Base-by-base conservation (phyloP, 2,329 filamentous ascomycete species). In the Penicillium sclerotiorum region DNA sequence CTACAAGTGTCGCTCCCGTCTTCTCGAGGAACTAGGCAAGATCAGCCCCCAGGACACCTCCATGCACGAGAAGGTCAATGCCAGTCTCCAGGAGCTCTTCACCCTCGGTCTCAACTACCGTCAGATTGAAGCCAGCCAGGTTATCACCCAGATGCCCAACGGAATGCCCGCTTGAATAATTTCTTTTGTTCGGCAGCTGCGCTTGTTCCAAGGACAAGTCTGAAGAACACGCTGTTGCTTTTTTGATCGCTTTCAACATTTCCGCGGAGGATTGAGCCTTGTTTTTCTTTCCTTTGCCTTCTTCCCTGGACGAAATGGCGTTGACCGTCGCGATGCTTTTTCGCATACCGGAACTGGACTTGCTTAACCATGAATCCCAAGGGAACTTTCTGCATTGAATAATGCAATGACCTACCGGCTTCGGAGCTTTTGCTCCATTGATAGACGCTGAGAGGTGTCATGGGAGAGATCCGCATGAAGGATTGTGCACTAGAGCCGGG, bases 51-150 rank as follows among this genome's bases (percentile, higher is more conserved):
- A 71, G 63, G 70, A 75, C 50, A 66, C 66, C 9, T 61, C 66
- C 18, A 68, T 72, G 61, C 72, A 74, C 42, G 72, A 75, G 49
- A 73, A 72, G 59, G 71, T 73, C 52, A 75, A 74, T 61, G 71
- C 72, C 43, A 70, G 69, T 52, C 64, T 75, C 41, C 72, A 75
- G 63, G 72, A 75, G 43, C 60, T 75, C 33, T 72, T 70, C 51
- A 74, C 72, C 13, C 62, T 74, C 37, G 71, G 71, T 23, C 48
- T 74, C 56, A 73, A 69, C 60, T 74, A 71, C 60, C 72, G 72
- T 36, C 71, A 69, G 41, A 67, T 74, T 45, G 70, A 72, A 50
- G 72, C 72, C 45, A 70, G 71, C 58, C 71, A 73, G 38, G 66
- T 68, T 50, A 65, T 68, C 45, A 64, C 66, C 33, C 64, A 70